A percentile compares a stretch with the other conserved stretches of the same genome.
Evolutionary conservation across 345 rosid genomes (phyloP).

Genomic region (Acer saccharum): DNA sequence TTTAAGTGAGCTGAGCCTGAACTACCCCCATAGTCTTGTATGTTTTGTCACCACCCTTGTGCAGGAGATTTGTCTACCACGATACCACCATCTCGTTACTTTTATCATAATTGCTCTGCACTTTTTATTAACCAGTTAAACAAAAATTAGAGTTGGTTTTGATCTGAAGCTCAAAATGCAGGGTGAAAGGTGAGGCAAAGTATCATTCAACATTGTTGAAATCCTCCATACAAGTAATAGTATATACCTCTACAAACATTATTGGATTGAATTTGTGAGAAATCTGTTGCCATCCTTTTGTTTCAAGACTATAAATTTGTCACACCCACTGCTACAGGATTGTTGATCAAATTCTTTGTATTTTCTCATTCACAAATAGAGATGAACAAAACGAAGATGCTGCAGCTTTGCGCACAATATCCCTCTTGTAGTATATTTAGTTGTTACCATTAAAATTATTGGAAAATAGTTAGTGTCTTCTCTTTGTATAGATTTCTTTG

Average conservation of each 20-base stretch:
- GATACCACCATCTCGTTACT: neutral
- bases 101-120: neutral
- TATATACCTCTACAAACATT: neutral
- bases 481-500: too few relatives aligned
- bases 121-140: neutral
- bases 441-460: neutral
- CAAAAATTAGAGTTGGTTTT: neutral
- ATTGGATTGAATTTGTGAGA: neutral
- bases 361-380: neutral
- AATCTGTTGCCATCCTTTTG: neutral
- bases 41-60: neutral
- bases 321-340: neutral
- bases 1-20: too few relatives aligned
- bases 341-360: neutral
- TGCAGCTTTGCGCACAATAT: neutral
- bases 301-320: neutral
- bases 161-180: conserved; percentile 12
- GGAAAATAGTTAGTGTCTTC: neutral
- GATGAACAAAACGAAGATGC: neutral
- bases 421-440: neutral
- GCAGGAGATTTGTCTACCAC: neutral
- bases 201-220: neutral
- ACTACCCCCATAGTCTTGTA: neutral
- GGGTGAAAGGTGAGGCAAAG: conserved; percentile 14
- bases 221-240: neutral